These are phyloP conservation scores for Irpex rosettiformis DNA, from an alignment of 1,284 basidiomycete species.

Conservation along the genomic window DNA sequence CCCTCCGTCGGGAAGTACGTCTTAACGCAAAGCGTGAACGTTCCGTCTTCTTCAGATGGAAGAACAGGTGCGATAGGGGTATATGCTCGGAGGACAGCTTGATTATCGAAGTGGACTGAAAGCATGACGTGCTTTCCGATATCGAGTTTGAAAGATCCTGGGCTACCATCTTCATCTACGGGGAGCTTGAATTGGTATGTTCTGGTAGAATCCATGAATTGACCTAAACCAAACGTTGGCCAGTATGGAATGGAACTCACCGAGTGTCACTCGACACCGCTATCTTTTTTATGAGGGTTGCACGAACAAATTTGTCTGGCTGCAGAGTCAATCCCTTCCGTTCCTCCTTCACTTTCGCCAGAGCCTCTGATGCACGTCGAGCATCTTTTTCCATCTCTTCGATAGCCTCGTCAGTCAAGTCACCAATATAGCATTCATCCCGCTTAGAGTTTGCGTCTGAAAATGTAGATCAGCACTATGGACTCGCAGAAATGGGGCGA, in stretches of 20 bases:
- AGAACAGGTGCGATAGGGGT: slow-evolving; percentile 23
- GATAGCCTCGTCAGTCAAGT: slow-evolving; percentile 18
- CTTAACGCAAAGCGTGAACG: slow-evolving; percentile 25
- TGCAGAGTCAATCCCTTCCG: slow-evolving; percentile 19
- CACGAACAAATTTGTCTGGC: slow-evolving; percentile 19
- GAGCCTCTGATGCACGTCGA: slow-evolving; percentile 17
- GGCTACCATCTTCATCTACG: slow-evolving; percentile 10
- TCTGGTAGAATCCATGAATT: slow-evolving; percentile 9
- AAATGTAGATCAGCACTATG: neutral
- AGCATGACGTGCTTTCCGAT: slow-evolving; percentile 21
- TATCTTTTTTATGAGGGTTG: slow-evolving; percentile 17
- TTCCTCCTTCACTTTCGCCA: slow-evolving; percentile 17
- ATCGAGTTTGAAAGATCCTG: slow-evolving; percentile 19
- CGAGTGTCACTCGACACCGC: slow-evolving; percentile 17
- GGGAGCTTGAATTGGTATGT: slow-evolving; percentile 23
- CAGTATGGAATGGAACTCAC: slow-evolving; percentile 6
- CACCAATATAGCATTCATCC: slow-evolving; percentile 21
- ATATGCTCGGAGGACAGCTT: slow-evolving; percentile 22
- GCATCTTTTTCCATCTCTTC: slow-evolving; percentile 22
- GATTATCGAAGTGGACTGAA: slow-evolving; percentile 24
- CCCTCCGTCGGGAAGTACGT: slow-evolving; percentile 20
- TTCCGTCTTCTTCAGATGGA: slow-evolving; percentile 23
- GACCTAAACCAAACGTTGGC: neutral
- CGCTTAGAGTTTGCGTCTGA: slow-evolving; percentile 20
- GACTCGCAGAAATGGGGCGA: too few relatives aligned